phyloP scores from a whole-genome alignment of 331 rosid species.

The Stylosanthes scabra region DNA sequence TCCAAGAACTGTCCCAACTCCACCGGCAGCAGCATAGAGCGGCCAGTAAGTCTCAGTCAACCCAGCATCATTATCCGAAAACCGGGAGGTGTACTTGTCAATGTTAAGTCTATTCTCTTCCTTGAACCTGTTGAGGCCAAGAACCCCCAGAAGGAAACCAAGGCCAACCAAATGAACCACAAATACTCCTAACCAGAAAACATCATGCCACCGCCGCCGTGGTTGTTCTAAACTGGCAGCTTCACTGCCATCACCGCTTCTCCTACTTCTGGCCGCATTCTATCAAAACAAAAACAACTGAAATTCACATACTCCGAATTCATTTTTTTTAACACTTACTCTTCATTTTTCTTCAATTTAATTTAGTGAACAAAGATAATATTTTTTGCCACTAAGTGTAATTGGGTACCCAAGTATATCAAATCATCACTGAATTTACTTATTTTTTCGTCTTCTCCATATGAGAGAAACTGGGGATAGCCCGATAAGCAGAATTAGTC shows the following conservation, averaged over 20 bases:
- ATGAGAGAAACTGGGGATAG: neutral
- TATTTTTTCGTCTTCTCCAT: neutral
- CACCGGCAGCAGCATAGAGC: conserved; percentile 87
- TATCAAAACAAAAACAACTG: conserved; percentile 33
- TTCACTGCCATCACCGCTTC: conserved; percentile 57
- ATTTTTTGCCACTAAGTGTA: neutral
- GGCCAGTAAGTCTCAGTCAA: conserved; percentile 93
- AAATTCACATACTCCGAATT: conserved; percentile 8
- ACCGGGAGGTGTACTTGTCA: conserved; percentile 57
- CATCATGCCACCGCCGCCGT: conserved; percentile 84
- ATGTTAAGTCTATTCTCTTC: conserved; percentile 68
- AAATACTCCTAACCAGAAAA: conserved; percentile 90
- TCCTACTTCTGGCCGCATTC: conserved; percentile 66
- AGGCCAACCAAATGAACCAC: conserved; percentile 68
- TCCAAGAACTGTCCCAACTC: conserved; percentile 88
- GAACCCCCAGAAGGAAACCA: conserved; percentile 64
- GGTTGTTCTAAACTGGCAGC: conserved; percentile 55
- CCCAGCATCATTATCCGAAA: conserved; percentile 54
- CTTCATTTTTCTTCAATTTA: neutral
- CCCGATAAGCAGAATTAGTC: neutral
- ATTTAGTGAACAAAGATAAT: neutral
- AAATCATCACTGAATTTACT: neutral
- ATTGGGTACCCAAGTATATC: conserved; percentile 18
- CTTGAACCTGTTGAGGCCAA: conserved; percentile 80
- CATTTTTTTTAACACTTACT: conserved; percentile 1